Conservation (phyloP, 495 filamentous ascomycete species). For the Aspergillus nidulans region DNA sequence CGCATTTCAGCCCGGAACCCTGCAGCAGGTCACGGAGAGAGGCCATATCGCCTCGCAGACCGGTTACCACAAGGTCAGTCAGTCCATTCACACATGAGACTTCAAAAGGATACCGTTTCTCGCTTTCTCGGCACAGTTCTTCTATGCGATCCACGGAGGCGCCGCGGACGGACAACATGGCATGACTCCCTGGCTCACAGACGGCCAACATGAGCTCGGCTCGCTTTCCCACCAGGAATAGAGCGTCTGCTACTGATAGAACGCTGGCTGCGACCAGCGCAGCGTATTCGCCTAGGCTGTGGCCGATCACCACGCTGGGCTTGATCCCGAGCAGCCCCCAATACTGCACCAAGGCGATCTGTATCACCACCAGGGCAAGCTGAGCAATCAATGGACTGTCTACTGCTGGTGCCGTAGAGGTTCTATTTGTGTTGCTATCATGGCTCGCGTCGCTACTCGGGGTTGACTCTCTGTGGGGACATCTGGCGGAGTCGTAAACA, state of each 20-base stretch:
- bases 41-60: neutral
- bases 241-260: conserved; percentile 70
- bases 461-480: neutral
- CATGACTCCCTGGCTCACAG: conserved; percentile 67
- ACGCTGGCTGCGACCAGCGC: conserved; percentile 78
- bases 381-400: conserved; percentile 61
- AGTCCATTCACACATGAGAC: conserved; percentile 50
- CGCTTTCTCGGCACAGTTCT: neutral
- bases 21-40: conserved; percentile 1
- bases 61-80: neutral
- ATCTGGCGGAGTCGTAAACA: too few relatives aligned
- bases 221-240: conserved; percentile 74
- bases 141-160: conserved; percentile 29
- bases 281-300: conserved; percentile 86
- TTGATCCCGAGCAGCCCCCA: conserved; percentile 76
- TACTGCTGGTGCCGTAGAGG: neutral
- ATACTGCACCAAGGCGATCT: conserved; percentile 78
- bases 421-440: neutral
- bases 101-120: conserved; percentile 24
- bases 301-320: conserved; percentile 72
- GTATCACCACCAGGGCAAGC: conserved; percentile 63
- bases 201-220: conserved; percentile 70
- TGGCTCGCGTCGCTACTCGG: neutral
- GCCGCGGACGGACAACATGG: conserved; percentile 47
- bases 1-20: conserved; percentile 49